Conservation (phyloP, 768 basidiomycete species). For the Lactarius hengduanensis region DNA sequence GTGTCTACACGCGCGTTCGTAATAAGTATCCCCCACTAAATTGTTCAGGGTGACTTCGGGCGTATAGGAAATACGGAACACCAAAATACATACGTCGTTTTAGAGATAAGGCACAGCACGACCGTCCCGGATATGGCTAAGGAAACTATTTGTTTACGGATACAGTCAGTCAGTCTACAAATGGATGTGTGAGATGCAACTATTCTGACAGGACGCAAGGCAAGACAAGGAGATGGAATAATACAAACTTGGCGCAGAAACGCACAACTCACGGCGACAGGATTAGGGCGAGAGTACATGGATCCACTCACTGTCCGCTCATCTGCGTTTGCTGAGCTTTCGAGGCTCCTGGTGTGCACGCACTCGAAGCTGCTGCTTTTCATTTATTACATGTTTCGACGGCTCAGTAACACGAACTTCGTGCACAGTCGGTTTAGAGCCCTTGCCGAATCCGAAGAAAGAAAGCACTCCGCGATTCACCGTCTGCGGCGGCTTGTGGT, state of each 20-base stretch:
- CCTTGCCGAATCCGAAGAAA: conserved; percentile 28
- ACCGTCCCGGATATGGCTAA: not conserved
- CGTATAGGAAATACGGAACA: not conserved
- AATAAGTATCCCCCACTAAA: not conserved
- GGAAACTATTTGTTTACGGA: not conserved
- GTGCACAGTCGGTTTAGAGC: conserved; percentile 20
- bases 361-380: conserved; percentile 5
- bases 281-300: not conserved
- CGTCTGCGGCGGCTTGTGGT: conserved; percentile 12
- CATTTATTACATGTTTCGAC: not conserved
- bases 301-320: not conserved
- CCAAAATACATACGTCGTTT: conserved; percentile 17
- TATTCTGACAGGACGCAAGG: not conserved
- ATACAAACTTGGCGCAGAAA: not conserved
- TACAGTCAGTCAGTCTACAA: not conserved
- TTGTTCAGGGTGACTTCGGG: not conserved
- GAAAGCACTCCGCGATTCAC: conserved; percentile 22
- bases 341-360: conserved; percentile 4
- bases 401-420: conserved; percentile 22
- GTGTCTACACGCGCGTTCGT: not conserved
- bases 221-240: not conserved
- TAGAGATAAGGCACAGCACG: conserved; percentile 14
- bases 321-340: conserved; percentile 25
- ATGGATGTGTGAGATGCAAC: not conserved
- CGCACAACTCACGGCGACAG: not conserved